Percentiles rank a stretch among this genome's conserved stretches.
phyloP scores from a whole-genome alignment of 2,329 filamentous ascomycete genomes.

The Penicillium sp. region DNA sequence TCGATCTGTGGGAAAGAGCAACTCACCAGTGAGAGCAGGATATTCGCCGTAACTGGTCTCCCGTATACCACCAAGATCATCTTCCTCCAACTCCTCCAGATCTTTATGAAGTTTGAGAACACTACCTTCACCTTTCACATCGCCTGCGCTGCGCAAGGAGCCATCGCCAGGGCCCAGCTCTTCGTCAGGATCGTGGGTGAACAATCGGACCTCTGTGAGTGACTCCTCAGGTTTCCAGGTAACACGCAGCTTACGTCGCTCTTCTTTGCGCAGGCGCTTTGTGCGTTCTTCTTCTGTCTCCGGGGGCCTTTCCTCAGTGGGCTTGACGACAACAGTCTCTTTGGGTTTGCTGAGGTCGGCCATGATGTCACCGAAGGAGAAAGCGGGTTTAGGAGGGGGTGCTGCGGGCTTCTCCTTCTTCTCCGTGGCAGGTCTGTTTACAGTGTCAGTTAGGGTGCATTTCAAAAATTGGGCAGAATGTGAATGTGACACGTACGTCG shows the following conservation, averaged over 20 bases:
- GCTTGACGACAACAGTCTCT: slow-evolving; percentile 52
- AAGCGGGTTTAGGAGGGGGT: slow-evolving; percentile 40
- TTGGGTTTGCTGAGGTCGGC: slow-evolving; percentile 59
- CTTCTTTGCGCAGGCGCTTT: slow-evolving; percentile 62
- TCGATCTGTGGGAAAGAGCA: neutral
- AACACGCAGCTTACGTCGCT: slow-evolving; percentile 61
- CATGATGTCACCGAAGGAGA: slow-evolving; percentile 52
- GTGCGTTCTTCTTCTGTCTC: slow-evolving; percentile 62
- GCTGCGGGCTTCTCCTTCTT: slow-evolving; percentile 37
- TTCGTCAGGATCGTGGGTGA: slow-evolving; percentile 65
- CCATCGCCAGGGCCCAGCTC: slow-evolving; percentile 61
- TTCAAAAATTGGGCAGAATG: neutral
- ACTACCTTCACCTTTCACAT: slow-evolving; percentile 59
- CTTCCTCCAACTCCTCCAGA: slow-evolving; percentile 59
- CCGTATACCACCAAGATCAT: slow-evolving; percentile 54
- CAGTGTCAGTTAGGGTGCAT: slow-evolving; percentile 14
- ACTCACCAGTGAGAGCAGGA: slow-evolving; percentile 35
- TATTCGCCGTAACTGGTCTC: slow-evolving; percentile 44
- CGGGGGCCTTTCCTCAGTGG: slow-evolving; percentile 53
- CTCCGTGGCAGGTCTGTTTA: slow-evolving; percentile 31
- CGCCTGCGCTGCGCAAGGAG: slow-evolving; percentile 58
- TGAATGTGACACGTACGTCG: slow-evolving; percentile 28
- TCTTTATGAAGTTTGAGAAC: slow-evolving; percentile 54
- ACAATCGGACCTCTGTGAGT: slow-evolving; percentile 59
- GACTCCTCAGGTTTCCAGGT: slow-evolving; percentile 60